A percentile compares a stretch with the other conserved stretches of the same genome.
phyloP scores from a whole-genome alignment of 257 asterid genomes.

The Ilex aquifolium region DNA sequence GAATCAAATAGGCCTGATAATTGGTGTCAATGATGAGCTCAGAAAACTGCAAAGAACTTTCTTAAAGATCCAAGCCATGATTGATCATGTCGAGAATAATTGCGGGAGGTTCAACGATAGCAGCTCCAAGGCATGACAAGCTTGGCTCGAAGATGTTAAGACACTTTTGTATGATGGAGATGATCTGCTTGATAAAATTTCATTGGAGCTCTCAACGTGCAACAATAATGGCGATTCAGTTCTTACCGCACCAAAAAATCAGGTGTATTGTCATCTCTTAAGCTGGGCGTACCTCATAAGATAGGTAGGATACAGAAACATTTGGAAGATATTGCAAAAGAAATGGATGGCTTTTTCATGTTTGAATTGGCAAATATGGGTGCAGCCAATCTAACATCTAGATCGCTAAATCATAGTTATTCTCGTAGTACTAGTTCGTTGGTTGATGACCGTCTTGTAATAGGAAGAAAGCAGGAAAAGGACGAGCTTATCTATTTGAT shows the following conservation, averaged over 20 bases:
- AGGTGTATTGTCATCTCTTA: constrained; percentile 27
- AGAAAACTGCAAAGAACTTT: constrained; percentile 28
- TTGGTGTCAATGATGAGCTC: constrained; percentile 18
- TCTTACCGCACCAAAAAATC: background rate
- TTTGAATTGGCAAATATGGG: constrained; percentile 14
- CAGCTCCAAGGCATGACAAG: constrained; percentile 27
- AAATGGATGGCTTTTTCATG: constrained; percentile 27
- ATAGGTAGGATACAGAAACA: constrained; percentile 12
- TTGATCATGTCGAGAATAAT: constrained; percentile 16
- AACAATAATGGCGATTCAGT: background rate
- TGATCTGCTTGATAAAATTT: constrained; percentile 24
- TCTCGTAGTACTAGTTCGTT: constrained; percentile 21
- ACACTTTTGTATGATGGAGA: constrained; percentile 22
- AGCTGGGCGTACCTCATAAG: constrained; percentile 19
- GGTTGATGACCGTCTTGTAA: constrained; percentile 16
- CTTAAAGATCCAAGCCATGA: constrained; percentile 22
- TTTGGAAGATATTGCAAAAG: constrained; percentile 22
- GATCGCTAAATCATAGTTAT: background rate
- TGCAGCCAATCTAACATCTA: background rate
- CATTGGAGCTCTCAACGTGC: constrained; percentile 10
- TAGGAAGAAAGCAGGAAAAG: constrained; percentile 25
- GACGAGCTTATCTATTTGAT: constrained; percentile 14
- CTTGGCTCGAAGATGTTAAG: constrained; percentile 28
- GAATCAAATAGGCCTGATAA: constrained; percentile 13
- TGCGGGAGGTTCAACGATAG: constrained; percentile 5